Conservation (phyloP, 495 filamentous ascomycete species). For the Tricharina praecox region DNA sequence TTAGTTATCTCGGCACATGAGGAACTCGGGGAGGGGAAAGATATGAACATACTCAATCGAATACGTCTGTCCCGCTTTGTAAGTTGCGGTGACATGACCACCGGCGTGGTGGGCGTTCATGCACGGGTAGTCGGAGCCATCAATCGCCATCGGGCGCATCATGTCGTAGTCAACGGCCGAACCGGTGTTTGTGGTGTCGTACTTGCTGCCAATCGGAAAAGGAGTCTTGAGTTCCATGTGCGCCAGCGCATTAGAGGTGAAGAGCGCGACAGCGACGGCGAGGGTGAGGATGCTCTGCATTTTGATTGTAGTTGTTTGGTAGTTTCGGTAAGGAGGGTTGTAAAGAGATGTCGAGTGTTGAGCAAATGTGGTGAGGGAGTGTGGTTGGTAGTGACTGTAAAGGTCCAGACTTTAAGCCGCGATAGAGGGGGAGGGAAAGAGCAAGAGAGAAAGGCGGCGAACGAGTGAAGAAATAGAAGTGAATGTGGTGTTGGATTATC, state of each 20-base stretch:
- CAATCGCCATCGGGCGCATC: not conserved
- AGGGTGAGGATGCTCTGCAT: slow-evolving; percentile 2
- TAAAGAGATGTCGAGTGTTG: too few relatives aligned
- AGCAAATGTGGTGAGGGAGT: too few relatives aligned
- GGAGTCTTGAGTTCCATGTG: not conserved
- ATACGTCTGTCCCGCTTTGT: not conserved
- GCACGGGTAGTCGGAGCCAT: not conserved
- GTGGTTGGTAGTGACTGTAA: too few relatives aligned
- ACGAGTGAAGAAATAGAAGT: too few relatives aligned
- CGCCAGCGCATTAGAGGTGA: not conserved
- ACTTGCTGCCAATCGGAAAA: slow-evolving; percentile 1
- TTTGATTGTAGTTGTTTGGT: not conserved
- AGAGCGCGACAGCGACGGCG: not conserved
- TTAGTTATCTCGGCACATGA: too few relatives aligned
- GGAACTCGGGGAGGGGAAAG: too few relatives aligned
- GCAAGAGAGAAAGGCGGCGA: too few relatives aligned
- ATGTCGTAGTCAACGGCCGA: not conserved
- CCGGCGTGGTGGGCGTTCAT: not conserved
- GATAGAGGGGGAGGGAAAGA: too few relatives aligned
- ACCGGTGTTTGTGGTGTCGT: slow-evolving; percentile 3
- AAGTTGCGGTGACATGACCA: not conserved
- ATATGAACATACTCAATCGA: not conserved
- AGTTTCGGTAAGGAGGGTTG: slow-evolving; percentile 5
- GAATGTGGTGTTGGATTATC: too few relatives aligned
- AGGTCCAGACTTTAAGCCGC: too few relatives aligned